Evolutionary conservation across 345 rosid species (phyloP).

Genomic region (Syzygium jambos): DNA sequence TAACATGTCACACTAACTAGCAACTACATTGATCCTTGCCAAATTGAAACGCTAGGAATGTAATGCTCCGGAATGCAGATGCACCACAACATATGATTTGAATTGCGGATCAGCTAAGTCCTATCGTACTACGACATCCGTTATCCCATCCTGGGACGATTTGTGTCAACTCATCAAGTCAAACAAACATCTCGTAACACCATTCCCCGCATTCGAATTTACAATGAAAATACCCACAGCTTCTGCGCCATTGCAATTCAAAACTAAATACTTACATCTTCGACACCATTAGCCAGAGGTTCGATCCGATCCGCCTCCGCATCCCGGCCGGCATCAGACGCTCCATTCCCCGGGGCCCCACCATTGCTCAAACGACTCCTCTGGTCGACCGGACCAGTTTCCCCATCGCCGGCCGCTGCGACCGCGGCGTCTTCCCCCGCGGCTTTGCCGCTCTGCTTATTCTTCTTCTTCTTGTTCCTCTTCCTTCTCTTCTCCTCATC

Average conservation of each 20-base stretch:
- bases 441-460: conserved; percentile 3
- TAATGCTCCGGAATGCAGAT: background rate
- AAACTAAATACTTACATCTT: background rate
- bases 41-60: background rate
- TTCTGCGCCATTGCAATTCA: conserved; percentile 14
- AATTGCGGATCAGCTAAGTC: background rate
- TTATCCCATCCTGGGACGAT: background rate
- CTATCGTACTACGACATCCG: background rate
- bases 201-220: background rate
- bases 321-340: background rate
- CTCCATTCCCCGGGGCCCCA: background rate
- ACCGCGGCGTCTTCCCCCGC: background rate
- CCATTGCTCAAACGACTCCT: conserved; percentile 15
- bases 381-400: conserved; percentile 7
- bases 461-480: conserved; percentile 12
- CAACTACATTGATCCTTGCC: background rate
- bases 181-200: background rate
- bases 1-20: background rate
- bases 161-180: background rate
- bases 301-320: background rate
- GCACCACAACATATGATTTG: background rate
- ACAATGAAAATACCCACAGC: conserved; percentile 16
- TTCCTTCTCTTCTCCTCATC: conserved; percentile 4
- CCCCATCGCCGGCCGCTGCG: background rate
- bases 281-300: background rate